These are phyloP conservation scores for Schwanniomyces polymorphus DNA, from an alignment of 805 yeast species.

Conservation along the genomic window DNA sequence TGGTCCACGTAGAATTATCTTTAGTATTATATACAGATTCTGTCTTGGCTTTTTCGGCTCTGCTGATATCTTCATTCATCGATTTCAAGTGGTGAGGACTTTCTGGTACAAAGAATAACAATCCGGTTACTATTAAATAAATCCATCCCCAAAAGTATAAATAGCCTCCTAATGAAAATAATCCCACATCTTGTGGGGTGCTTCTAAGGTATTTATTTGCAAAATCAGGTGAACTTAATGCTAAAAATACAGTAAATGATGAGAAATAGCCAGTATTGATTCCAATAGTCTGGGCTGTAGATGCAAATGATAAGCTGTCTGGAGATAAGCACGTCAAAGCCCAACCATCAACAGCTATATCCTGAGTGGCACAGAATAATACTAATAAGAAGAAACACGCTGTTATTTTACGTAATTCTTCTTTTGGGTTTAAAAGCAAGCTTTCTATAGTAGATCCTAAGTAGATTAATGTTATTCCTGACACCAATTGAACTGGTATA, in stretches of 20 bases:
- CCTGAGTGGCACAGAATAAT: conserved; percentile 93
- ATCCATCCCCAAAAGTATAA: conserved; percentile 74
- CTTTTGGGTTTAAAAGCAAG: conserved; percentile 50
- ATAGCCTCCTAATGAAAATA: conserved; percentile 72
- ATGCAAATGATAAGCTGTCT: conserved; percentile 82
- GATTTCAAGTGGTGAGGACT: conserved; percentile 55
- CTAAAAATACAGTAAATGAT: conserved; percentile 87
- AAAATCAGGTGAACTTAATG: conserved; percentile 89
- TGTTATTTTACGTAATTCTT: conserved; percentile 59
- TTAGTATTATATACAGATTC: conserved; percentile 25
- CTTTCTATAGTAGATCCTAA: conserved; percentile 61
- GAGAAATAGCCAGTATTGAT: conserved; percentile 89
- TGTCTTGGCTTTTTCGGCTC: conserved; percentile 24
- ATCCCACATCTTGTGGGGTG: conserved; percentile 60
- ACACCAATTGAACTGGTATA: conserved; percentile 84
- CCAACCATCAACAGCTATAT: conserved; percentile 99
- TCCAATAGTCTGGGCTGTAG: conserved; percentile 97
- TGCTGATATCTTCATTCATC: conserved; percentile 27
- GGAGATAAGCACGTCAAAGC: conserved; percentile 84
- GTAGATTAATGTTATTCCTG: conserved; percentile 63
- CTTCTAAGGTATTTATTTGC: conserved; percentile 80
- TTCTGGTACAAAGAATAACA: conserved; percentile 66
- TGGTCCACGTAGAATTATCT: conserved; percentile 14
- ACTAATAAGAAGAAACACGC: conserved; percentile 73
- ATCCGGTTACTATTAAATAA: conserved; percentile 65